Base-by-base conservation (phyloP, 352 stramenopile species). In the Globisporangium recalcitrans region DNA sequence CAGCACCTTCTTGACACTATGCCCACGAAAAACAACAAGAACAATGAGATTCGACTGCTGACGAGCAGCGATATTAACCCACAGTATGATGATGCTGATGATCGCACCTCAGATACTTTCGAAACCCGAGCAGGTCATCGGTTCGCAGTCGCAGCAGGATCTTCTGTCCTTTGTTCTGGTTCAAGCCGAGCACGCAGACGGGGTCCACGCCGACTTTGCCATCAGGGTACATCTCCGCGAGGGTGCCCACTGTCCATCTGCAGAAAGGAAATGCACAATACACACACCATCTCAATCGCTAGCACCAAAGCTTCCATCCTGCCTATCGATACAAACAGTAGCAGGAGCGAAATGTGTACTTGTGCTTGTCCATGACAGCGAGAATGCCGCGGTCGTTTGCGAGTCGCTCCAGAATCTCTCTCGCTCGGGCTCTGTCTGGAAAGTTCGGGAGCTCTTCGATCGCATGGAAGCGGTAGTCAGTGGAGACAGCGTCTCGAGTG, bases 131-230 rank as follows among this genome's bases (percentile, higher is more conserved):
- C 11, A 98, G 74, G 69, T 98, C 93, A 58, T 98, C 93, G 0
- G 95, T 98, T 13, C 93, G 84, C n/a, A 98, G 59, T n/a, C 93
- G 82, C 21, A 98, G 75, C 44, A 96, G 69, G 48, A 98, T 98
- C 64, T 96, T 93, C 69, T 98, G 85, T 0, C 95, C 94, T 57
- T 97, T 95, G 78, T 98, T 98, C 58, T 97, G 73, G 69, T 98
- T 98, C 47, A 98, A 69, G 4, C 94, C 95, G n/a, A 98, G 82
- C 6, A 95, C 83, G 21, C 85, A 95, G 2, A 97, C 88, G 0
- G 85, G 83, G 58, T 92, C 82, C 26, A 96, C 80, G 22, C 89
- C 84, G 19, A 98, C 91, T 70, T 97, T 95, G 9, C 90, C 90
- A 62, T 97, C 89, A 0, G 91, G 90, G 26, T 88, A 87, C 82